Percentiles rank a stretch among this genome's conserved stretches.
These are phyloP conservation scores for Rauvolfia tetraphylla DNA, from an alignment of 257 asterid species.

Conservation along the genomic window DNA sequence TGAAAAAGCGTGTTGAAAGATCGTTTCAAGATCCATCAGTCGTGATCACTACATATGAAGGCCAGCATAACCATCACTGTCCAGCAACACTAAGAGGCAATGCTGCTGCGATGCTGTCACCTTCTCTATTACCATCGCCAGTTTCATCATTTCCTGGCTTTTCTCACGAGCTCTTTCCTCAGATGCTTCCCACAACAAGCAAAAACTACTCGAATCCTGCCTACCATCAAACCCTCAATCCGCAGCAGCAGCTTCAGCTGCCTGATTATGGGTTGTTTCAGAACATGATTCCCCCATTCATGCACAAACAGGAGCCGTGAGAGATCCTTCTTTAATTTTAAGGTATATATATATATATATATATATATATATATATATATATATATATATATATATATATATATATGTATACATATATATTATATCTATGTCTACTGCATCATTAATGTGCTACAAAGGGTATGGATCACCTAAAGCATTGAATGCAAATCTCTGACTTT, in stretches of 20 bases:
- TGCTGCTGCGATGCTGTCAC: constrained; percentile 48
- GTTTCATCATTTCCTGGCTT: constrained; percentile 21
- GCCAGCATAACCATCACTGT: constrained; percentile 83
- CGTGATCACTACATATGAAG: constrained; percentile 89
- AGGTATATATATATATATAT: neutral
- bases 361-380: neutral
- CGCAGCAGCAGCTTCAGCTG: constrained; percentile 19
- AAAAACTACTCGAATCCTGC: constrained; percentile 17
- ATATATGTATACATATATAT: neutral
- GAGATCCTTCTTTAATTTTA: neutral
- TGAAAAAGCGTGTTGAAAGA: constrained; percentile 85
- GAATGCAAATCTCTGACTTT: constrained; percentile 20
- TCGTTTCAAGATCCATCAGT: constrained; percentile 66
- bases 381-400: neutral
- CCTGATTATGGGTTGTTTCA: constrained; percentile 20
- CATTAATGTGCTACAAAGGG: neutral
- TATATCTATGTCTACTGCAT: neutral
- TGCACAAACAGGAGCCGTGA: constrained; percentile 21
- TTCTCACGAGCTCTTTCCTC: constrained; percentile 30
- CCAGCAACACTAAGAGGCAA: constrained; percentile 60
- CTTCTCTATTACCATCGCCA: constrained; percentile 38
- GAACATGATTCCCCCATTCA: constrained; percentile 17
- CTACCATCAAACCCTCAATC: constrained; percentile 20
- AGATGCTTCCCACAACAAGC: constrained; percentile 26
- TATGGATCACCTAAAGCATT: constrained; percentile 18